Percentiles rank a stretch among this genome's conserved stretches.
These are phyloP conservation scores for Kitagawia praeruptora DNA, from an alignment of 129 eudicot species.

Conservation along the genomic window DNA sequence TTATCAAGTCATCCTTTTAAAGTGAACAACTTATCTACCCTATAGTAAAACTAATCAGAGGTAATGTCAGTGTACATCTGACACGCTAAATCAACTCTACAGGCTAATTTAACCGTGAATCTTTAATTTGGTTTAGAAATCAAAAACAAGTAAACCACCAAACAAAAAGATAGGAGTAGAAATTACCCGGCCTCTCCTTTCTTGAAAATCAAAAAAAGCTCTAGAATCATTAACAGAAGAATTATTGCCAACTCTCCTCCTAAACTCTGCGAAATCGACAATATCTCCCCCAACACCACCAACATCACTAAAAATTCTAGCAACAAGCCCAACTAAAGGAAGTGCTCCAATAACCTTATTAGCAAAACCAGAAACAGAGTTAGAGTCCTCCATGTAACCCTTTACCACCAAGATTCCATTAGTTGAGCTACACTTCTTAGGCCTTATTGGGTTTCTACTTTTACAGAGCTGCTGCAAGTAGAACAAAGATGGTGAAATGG, in stretches of 20 bases:
- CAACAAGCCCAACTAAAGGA: slow-evolving; percentile 78
- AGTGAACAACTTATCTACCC: too few relatives aligned
- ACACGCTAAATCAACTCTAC: neutral
- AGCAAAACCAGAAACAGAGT: slow-evolving; percentile 53
- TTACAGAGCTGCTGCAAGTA: slow-evolving; percentile 39
- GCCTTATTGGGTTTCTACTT: slow-evolving; percentile 20
- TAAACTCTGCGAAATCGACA: slow-evolving; percentile 84
- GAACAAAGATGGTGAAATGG: slow-evolving; percentile 35
- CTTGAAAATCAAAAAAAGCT: slow-evolving; percentile 73
- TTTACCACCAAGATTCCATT: slow-evolving; percentile 33
- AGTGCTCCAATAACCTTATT: slow-evolving; percentile 72
- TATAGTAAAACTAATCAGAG: neutral
- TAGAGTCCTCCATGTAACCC: slow-evolving; percentile 79
- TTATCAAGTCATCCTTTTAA: too few relatives aligned
- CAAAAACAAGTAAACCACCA: neutral
- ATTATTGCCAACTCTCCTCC: slow-evolving; percentile 83
- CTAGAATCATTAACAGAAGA: slow-evolving; percentile 82
- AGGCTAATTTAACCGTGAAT: neutral
- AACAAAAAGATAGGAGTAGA: neutral
- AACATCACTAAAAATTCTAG: slow-evolving; percentile 70
- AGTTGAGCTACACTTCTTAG: slow-evolving; percentile 17
- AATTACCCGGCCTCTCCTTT: slow-evolving; percentile 69
- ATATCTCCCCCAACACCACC: slow-evolving; percentile 94
- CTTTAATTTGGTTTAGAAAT: neutral
- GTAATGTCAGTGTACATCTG: neutral